These are phyloP conservation scores for Epichloe coenophiala DNA, from an alignment of 2,329 filamentous ascomycete species.

Conservation along the genomic window DNA sequence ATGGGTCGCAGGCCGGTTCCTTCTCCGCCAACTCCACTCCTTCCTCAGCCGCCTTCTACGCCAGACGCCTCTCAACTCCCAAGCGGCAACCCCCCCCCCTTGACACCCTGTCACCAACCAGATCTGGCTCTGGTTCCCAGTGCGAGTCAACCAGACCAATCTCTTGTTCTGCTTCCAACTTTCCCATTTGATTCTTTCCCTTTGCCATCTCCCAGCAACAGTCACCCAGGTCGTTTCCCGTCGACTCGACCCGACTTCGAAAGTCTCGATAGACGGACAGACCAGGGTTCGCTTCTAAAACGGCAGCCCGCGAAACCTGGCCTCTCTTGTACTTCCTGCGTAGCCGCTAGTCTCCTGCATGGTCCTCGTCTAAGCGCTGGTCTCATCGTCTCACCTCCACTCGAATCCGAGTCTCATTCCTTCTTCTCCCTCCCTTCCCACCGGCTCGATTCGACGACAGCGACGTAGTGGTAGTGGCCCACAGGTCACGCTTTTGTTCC, in stretches of 20 bases:
- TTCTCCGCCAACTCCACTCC: not conserved
- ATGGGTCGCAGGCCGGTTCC: not conserved
- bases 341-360: conserved; percentile 8
- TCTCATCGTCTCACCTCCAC: conserved; percentile 10
- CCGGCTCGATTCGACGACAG: conserved; percentile 8
- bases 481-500: conserved; percentile 5
- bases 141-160: not conserved
- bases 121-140: conserved; percentile 1
- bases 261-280: not conserved
- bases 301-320: conserved; percentile 3
- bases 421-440: conserved; percentile 11
- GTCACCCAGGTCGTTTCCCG: not conserved
- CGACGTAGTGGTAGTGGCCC: conserved; percentile 3
- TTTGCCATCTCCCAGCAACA: not conserved
- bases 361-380: conserved; percentile 9
- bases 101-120: not conserved
- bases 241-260: not conserved
- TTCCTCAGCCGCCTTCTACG: not conserved
- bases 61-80: not conserved
- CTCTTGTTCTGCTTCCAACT: not conserved
- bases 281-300: conserved; percentile 4
- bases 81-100: not conserved
- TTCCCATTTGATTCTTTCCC: not conserved
- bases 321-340: not conserved
- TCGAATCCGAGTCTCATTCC: conserved; percentile 11